Percentiles rank a stretch among this genome's conserved stretches.
Evolutionary conservation across 805 yeast species (phyloP).

Genomic region (Teunomyces gatunensis): DNA sequence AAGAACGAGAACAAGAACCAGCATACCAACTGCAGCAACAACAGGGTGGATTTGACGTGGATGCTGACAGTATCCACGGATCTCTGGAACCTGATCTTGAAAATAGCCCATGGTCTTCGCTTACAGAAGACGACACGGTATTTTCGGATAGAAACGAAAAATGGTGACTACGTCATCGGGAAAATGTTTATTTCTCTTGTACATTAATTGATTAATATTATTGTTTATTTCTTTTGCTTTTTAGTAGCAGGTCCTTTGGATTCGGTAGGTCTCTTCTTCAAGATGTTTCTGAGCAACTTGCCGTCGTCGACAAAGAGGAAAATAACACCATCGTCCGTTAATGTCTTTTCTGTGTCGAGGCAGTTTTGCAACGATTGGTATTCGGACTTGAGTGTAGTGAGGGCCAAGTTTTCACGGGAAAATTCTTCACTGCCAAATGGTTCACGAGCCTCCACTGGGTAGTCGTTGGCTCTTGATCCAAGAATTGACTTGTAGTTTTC

Average conservation of each 20-base stretch:
- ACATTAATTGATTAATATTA: slow-evolving; percentile 1
- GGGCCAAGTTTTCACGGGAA: slow-evolving; percentile 46
- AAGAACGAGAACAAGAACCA: background rate
- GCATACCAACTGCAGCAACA: no score
- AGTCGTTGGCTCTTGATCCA: slow-evolving; percentile 39
- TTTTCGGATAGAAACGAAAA: slow-evolving; percentile 1
- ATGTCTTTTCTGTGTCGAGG: slow-evolving; percentile 24
- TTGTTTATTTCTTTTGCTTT: slow-evolving; percentile 4
- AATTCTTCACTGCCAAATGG: slow-evolving; percentile 11
- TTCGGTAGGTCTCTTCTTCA: slow-evolving; percentile 42
- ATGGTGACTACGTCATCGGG: background rate
- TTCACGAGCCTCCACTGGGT: slow-evolving; percentile 40
- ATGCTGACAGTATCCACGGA: background rate
- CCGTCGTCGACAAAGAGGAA: slow-evolving; percentile 54
- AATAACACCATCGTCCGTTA: slow-evolving; percentile 19
- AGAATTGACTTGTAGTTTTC: slow-evolving; percentile 32
- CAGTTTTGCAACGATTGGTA: slow-evolving; percentile 47
- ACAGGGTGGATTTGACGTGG: background rate
- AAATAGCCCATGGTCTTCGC: background rate
- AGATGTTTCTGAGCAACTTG: slow-evolving; percentile 55
- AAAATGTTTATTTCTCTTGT: background rate
- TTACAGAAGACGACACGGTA: background rate
- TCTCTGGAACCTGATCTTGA: background rate
- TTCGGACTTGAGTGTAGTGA: slow-evolving; percentile 57
- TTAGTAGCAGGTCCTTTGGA: slow-evolving; percentile 2